Evolutionary conservation across 768 basidiomycete species (phyloP).

Genomic region (Porphyrellus cyaneotinctus): DNA sequence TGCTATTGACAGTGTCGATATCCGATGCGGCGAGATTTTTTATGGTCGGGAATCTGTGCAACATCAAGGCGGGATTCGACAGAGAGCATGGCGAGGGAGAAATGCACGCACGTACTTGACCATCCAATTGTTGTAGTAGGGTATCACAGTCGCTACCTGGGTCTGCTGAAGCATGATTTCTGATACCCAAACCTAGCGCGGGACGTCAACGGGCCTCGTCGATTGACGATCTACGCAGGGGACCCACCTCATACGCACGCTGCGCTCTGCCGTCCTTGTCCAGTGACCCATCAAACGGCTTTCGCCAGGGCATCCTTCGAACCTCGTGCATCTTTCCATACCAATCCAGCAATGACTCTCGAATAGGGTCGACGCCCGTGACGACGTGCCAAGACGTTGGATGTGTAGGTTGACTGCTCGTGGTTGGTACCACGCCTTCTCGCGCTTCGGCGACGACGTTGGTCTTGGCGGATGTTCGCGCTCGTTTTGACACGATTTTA

Average conservation of each 20-base stretch:
- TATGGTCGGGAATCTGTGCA: slow-evolving; percentile 74
- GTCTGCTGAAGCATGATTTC: slow-evolving; percentile 98
- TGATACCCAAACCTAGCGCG: slow-evolving; percentile 72
- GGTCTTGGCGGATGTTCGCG: background rate
- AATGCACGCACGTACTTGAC: slow-evolving; percentile 46
- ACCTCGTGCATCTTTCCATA: slow-evolving; percentile 60
- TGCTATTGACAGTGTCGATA: slow-evolving; percentile 79
- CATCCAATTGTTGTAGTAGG: slow-evolving; percentile 91
- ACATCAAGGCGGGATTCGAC: background rate
- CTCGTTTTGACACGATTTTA: slow-evolving; percentile 13
- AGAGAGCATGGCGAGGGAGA: background rate
- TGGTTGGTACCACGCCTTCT: background rate
- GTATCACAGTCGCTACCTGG: slow-evolving; percentile 89
- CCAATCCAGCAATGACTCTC: slow-evolving; percentile 59
- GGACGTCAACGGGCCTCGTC: background rate
- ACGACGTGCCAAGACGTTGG: slow-evolving; percentile 49
- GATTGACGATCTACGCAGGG: background rate
- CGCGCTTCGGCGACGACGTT: background rate
- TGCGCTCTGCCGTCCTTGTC: slow-evolving; percentile 64
- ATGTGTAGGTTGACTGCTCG: slow-evolving; percentile 31
- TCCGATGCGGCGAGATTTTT: slow-evolving; percentile 64
- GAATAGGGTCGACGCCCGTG: slow-evolving; percentile 35
- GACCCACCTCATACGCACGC: slow-evolving; percentile 82
- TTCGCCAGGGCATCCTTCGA: slow-evolving; percentile 93
- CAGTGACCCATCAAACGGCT: slow-evolving; percentile 55